Percentiles rank a stretch among this genome's conserved stretches.
Evolutionary conservation across 2,329 filamentous ascomycete species (phyloP).

Genomic region (Aspergillus felis): DNA sequence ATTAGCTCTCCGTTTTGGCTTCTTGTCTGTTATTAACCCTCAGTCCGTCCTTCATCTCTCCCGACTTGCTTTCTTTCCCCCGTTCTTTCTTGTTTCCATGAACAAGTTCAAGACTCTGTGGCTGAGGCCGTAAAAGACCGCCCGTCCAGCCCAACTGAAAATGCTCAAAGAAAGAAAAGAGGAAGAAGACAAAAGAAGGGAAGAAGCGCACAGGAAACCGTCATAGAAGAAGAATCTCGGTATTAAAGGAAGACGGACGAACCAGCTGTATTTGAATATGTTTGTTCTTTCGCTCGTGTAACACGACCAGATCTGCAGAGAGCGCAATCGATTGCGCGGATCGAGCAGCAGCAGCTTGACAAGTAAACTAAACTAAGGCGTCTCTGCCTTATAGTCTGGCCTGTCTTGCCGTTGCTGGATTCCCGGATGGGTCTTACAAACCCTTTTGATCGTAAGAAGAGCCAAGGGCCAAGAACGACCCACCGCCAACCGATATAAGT

Average conservation of each 20-base stretch:
- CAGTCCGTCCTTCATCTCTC: not conserved
- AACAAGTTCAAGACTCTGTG: not conserved
- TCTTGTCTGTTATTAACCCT: not conserved
- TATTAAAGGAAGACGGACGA: slow-evolving; percentile 17
- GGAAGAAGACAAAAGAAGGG: slow-evolving; percentile 1
- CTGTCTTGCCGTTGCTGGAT: slow-evolving; percentile 4
- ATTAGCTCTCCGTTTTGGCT: not conserved
- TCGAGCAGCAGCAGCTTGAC: slow-evolving; percentile 16
- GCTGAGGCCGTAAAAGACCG: not conserved
- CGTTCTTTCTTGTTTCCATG: not conserved
- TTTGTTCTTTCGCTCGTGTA: slow-evolving; percentile 31
- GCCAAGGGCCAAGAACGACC: not conserved
- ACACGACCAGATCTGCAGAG: slow-evolving; percentile 28
- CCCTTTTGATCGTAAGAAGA: slow-evolving; percentile 1
- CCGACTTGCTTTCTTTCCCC: not conserved
- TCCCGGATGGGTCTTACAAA: slow-evolving; percentile 4
- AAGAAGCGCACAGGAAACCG: not conserved
- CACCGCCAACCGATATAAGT: not conserved
- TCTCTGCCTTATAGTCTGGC: not conserved
- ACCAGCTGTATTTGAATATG: slow-evolving; percentile 30
- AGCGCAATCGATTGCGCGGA: slow-evolving; percentile 19
- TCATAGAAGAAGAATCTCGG: slow-evolving; percentile 5
- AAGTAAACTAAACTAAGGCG: slow-evolving; percentile 17
- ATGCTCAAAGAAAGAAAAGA: not conserved
- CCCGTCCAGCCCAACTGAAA: not conserved